These are phyloP conservation scores for Spinacia oleracea DNA, from an alignment of 179 eudicot genomes.

Conservation along the genomic window DNA sequence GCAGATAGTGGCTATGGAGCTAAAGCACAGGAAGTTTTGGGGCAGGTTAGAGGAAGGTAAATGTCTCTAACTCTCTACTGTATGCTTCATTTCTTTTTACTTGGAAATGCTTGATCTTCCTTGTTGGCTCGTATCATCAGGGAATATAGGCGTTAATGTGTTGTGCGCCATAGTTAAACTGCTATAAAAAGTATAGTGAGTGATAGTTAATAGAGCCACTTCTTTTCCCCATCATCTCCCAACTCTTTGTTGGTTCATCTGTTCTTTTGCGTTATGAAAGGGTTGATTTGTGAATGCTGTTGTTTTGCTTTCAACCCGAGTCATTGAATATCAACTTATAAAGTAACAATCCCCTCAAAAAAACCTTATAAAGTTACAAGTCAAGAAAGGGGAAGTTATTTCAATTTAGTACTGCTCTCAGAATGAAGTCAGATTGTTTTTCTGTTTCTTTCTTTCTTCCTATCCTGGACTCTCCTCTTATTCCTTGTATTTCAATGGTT, in stretches of 20 bases:
- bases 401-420: no score
- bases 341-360: no score
- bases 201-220: background rate
- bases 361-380: no score
- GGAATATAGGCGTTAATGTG: no score
- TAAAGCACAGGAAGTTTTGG: conserved; percentile 89
- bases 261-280: background rate
- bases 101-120: background rate
- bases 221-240: background rate
- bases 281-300: background rate
- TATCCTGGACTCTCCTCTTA: background rate
- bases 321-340: background rate
- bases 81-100: background rate
- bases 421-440: background rate
- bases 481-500: background rate
- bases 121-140: no score
- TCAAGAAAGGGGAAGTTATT: background rate
- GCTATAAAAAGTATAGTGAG: background rate
- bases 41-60: conserved; percentile 94
- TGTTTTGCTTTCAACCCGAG: background rate
- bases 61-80: conserved; percentile 9
- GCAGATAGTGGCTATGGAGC: conserved; percentile 93
- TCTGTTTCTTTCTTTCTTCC: background rate
- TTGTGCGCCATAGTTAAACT: background rate
- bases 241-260: background rate